Percentiles rank a stretch among this genome's conserved stretches.
phyloP scores from a whole-genome alignment of 2,329 filamentous ascomycete genomes.

The Arthrobotrys pseudoclavata region DNA sequence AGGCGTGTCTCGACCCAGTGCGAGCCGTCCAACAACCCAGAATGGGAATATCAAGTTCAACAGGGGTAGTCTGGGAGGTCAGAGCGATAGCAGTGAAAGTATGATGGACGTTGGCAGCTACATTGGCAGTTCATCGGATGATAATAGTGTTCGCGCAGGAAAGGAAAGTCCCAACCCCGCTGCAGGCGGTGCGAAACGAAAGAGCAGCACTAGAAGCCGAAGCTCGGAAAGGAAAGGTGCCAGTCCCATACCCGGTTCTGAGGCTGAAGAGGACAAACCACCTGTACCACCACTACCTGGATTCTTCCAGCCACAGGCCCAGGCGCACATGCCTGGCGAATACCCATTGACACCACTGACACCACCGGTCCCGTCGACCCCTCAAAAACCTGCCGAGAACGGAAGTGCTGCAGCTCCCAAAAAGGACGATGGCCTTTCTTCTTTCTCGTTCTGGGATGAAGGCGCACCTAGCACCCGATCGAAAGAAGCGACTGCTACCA shows the following conservation, averaged over 20 bases:
- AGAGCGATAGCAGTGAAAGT: slow-evolving; percentile 57
- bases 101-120: slow-evolving; percentile 58
- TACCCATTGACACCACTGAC: slow-evolving; percentile 46
- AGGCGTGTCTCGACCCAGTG: slow-evolving; percentile 34
- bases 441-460: slow-evolving; percentile 58
- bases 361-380: not conserved
- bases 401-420: slow-evolving; percentile 11
- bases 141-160: slow-evolving; percentile 34
- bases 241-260: slow-evolving; percentile 44
- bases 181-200: slow-evolving; percentile 33
- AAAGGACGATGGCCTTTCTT: slow-evolving; percentile 44
- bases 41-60: slow-evolving; percentile 50
- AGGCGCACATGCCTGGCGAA: slow-evolving; percentile 56
- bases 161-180: slow-evolving; percentile 36
- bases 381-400: slow-evolving; percentile 19
- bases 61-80: slow-evolving; percentile 43
- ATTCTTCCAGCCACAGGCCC: slow-evolving; percentile 41
- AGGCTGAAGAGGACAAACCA: slow-evolving; percentile 34
- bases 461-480: slow-evolving; percentile 10
- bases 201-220: slow-evolving; percentile 40
- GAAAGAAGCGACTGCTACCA: slow-evolving; percentile 32
- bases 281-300: slow-evolving; percentile 50
- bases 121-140: slow-evolving; percentile 55
- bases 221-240: slow-evolving; percentile 53
- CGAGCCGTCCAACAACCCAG: slow-evolving; percentile 40